Conservation (phyloP, 495 filamentous ascomycete genomes). For the Aspergillus carlsbadensis region DNA sequence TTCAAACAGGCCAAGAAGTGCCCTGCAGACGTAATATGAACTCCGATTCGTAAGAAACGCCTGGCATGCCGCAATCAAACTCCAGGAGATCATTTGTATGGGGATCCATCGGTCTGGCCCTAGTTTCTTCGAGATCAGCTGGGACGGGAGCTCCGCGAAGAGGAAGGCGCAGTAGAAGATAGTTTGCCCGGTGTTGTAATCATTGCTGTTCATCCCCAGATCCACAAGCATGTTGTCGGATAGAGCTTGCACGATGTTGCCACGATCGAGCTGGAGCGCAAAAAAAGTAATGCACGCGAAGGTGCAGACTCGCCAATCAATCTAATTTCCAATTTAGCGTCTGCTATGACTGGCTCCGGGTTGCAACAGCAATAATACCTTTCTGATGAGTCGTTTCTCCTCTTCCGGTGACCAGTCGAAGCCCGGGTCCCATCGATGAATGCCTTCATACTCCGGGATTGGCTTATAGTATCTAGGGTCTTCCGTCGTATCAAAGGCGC, state of each 20-base stretch:
- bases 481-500: constrained; percentile 41
- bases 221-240: constrained; percentile 68
- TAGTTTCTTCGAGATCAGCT: constrained; percentile 68
- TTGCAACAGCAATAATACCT: constrained; percentile 38
- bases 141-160: constrained; percentile 69
- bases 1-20: constrained; percentile 70
- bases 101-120: constrained; percentile 88
- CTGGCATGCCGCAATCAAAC: constrained; percentile 66
- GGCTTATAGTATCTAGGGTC: constrained; percentile 55
- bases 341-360: neutral
- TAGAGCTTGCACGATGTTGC: constrained; percentile 69
- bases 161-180: constrained; percentile 69
- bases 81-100: constrained; percentile 77
- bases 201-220: constrained; percentile 63
- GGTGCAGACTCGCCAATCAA: constrained; percentile 56
- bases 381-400: constrained; percentile 65
- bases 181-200: constrained; percentile 77
- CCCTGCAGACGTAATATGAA: constrained; percentile 63
- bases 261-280: constrained; percentile 75
- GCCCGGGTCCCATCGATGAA: constrained; percentile 73
- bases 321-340: constrained; percentile 28
- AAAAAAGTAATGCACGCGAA: constrained; percentile 81
- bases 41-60: constrained; percentile 60
- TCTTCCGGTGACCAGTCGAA: constrained; percentile 70
- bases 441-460: constrained; percentile 62